phyloP scores from a whole-genome alignment of 1,139 yeast genomes.

The Blastobotrys persicus region DNA sequence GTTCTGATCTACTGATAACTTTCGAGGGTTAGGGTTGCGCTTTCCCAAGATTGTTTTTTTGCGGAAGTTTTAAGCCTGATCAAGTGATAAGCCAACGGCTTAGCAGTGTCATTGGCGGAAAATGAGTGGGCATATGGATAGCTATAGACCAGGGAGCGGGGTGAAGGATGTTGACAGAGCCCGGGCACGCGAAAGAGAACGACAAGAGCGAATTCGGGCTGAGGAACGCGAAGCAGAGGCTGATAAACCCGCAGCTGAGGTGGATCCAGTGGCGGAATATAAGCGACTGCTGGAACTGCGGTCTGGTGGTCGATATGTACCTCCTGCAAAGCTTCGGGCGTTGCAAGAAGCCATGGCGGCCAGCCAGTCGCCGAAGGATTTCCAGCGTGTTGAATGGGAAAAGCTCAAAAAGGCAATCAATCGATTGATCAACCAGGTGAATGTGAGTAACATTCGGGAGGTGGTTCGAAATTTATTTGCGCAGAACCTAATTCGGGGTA shows the following conservation, averaged over 20 bases:
- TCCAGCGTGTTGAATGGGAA: constrained; percentile 58
- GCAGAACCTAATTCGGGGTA: constrained; percentile 56
- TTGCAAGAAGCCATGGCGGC: constrained; percentile 41
- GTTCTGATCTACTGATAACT: too few species aligned
- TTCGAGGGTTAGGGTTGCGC: neutral
- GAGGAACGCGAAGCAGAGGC: constrained; percentile 15
- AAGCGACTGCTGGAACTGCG: constrained; percentile 41
- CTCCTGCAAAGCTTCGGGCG: constrained; percentile 50
- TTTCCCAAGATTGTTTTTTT: neutral
- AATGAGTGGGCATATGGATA: neutral
- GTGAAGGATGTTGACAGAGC: constrained; percentile 29
- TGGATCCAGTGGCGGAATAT: constrained; percentile 41
- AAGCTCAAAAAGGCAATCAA: constrained; percentile 48
- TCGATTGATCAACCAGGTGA: constrained; percentile 48
- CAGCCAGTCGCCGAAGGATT: constrained; percentile 36
- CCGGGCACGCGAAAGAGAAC: constrained; percentile 30
- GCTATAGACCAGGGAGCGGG: constrained; percentile 1
- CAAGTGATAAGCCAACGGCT: neutral
- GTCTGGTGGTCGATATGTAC: constrained; percentile 50
- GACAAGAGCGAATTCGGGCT: constrained; percentile 29
- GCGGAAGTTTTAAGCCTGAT: too few species aligned
- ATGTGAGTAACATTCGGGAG: constrained; percentile 47
- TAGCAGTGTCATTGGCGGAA: neutral
- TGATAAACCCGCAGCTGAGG: constrained; percentile 9
- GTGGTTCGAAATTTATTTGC: constrained; percentile 51